These are phyloP conservation scores for Coemansia sp. DNA, from an alignment of 371 early-diverging fungal genomes.

Conservation along the genomic window DNA sequence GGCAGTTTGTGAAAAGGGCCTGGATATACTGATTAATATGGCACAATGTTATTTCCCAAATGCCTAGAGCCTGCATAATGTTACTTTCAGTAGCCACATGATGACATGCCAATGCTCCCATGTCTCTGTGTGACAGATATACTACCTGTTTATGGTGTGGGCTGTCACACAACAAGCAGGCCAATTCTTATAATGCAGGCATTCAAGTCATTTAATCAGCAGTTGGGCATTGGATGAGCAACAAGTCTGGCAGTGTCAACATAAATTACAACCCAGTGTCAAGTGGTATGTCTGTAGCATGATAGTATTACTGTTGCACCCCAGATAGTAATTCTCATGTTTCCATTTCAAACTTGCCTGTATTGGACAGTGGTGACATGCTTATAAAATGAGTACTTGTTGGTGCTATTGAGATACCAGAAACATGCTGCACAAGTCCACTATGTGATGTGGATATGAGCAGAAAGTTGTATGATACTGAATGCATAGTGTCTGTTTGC, in stretches of 20 bases:
- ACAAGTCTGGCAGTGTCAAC: too few relatives aligned
- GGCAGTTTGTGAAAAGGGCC: not conserved
- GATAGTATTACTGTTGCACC: not conserved
- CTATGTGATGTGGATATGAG: not conserved
- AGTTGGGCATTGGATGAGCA: not conserved
- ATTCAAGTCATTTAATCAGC: not conserved
- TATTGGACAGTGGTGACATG: not conserved
- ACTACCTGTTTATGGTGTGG: not conserved
- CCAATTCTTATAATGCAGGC: slow-evolving; percentile 4
- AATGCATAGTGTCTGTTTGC: not conserved
- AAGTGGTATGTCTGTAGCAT: too few relatives aligned
- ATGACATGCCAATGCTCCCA: slow-evolving; percentile 1
- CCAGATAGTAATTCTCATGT: not conserved
- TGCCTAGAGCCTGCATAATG: not conserved
- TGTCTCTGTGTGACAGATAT: not conserved
- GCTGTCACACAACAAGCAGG: slow-evolving; percentile 11
- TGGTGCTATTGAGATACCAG: not conserved
- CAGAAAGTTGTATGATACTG: not conserved
- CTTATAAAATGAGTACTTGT: not conserved
- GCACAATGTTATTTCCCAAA: not conserved
- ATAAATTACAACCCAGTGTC: too few relatives aligned
- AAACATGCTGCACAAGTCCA: not conserved
- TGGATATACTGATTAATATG: slow-evolving; percentile 6
- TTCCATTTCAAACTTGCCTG: too few relatives aligned
- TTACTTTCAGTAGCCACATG: slow-evolving; percentile 1